Evolutionary conservation across 345 rosid genomes (phyloP).

Genomic region (Raphanus raphanistrum): DNA sequence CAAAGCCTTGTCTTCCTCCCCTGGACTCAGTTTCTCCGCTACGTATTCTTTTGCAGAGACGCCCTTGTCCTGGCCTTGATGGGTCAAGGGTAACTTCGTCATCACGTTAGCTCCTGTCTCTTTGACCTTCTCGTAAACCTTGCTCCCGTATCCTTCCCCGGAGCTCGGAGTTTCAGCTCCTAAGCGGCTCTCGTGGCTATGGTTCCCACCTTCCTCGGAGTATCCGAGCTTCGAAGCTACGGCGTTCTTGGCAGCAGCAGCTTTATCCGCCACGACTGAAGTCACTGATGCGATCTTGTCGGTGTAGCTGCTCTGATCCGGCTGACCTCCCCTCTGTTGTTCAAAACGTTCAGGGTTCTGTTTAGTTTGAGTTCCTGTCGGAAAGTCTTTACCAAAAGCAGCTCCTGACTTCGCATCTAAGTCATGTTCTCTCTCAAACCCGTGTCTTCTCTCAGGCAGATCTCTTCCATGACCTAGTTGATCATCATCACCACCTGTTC

Average conservation of each 20-base stretch:
- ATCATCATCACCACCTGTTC: constrained; percentile 14
- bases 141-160: constrained; percentile 49
- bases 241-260: constrained; percentile 46
- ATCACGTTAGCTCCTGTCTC: constrained; percentile 44
- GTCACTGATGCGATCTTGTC: constrained; percentile 51
- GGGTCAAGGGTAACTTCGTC: constrained; percentile 35
- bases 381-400: constrained; percentile 2
- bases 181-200: not conserved
- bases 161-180: constrained; percentile 7
- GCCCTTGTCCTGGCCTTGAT: constrained; percentile 45
- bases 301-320: constrained; percentile 44
- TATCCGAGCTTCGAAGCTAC: constrained; percentile 68
- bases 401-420: not conserved
- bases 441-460: constrained; percentile 8
- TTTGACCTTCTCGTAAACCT: constrained; percentile 49
- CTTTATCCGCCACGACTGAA: constrained; percentile 49
- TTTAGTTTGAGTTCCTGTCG: not conserved
- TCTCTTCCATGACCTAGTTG: constrained; percentile 20
- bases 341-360: constrained; percentile 28
- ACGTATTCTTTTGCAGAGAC: constrained; percentile 53
- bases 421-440: not conserved
- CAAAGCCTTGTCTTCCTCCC: constrained; percentile 73
- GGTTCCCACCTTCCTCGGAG: constrained; percentile 27
- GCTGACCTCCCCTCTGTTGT: constrained; percentile 8
- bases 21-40: constrained; percentile 66